Percentiles rank a stretch among this genome's conserved stretches.
These are phyloP conservation scores for Amaranthus hypochondriacus DNA, from an alignment of 148 eudicot species.

Conservation along the genomic window DNA sequence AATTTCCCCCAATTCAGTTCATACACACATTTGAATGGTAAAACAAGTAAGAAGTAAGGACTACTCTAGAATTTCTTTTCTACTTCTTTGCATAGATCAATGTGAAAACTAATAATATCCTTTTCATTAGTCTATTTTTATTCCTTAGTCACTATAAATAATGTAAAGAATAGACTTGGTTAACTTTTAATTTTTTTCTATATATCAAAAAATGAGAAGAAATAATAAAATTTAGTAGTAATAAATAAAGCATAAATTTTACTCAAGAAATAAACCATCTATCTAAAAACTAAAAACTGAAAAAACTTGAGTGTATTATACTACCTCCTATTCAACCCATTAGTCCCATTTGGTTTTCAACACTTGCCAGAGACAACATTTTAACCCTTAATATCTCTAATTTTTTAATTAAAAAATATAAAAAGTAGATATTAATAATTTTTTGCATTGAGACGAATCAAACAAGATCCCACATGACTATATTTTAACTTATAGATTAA, in stretches of 20 bases:
- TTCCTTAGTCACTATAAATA: constrained; percentile 2
- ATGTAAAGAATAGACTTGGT: neutral
- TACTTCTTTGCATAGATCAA: neutral
- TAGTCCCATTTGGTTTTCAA: no score
- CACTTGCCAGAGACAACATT: no score
- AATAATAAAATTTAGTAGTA: neutral
- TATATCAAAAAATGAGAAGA: neutral
- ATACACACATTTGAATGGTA: constrained; percentile 21
- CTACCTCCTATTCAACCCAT: no score
- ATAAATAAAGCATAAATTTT: neutral
- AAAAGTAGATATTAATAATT: no score
- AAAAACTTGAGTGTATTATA: neutral
- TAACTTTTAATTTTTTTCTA: neutral
- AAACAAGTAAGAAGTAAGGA: neutral
- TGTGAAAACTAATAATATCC: neutral
- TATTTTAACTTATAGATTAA: no score
- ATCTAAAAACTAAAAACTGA: neutral
- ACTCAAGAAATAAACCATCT: neutral
- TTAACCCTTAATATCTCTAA: no score
- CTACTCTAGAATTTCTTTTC: neutral
- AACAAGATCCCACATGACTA: no score
- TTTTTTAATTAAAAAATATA: no score
- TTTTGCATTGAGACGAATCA: no score
- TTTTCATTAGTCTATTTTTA: constrained; percentile 4
- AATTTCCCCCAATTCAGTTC: neutral